Percentiles rank a stretch among this genome's conserved stretches.
These are phyloP conservation scores for Eucommia ulmoides DNA, from an alignment of 257 asterid species.

Conservation along the genomic window DNA sequence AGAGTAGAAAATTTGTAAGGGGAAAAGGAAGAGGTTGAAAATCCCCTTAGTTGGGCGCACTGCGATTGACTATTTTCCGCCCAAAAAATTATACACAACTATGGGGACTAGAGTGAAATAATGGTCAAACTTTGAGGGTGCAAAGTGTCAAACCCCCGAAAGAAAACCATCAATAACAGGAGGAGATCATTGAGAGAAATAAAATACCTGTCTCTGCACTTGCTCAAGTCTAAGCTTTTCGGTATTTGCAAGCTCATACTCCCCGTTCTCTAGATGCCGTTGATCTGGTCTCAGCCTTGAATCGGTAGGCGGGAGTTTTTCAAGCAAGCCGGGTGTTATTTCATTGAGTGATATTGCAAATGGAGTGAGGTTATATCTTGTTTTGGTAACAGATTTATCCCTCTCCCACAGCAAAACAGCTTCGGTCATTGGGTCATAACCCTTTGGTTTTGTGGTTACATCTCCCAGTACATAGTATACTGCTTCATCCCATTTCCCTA, in stretches of 20 bases:
- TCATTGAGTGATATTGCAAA: conserved; percentile 90
- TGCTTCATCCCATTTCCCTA: conserved; percentile 99
- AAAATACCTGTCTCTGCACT: conserved; percentile 85
- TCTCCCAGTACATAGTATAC: conserved; percentile 95
- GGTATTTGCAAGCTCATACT: conserved; percentile 81
- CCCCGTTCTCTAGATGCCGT: conserved; percentile 93
- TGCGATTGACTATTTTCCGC: background rate
- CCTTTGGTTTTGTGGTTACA: conserved; percentile 84
- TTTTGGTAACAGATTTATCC: conserved; percentile 57
- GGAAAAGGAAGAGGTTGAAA: background rate
- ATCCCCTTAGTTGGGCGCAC: background rate
- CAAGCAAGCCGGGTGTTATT: conserved; percentile 60
- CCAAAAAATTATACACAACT: too few species aligned
- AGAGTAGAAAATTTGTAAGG: background rate
- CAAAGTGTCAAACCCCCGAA: background rate
- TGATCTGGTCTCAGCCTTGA: conserved; percentile 96
- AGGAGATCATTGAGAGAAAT: background rate
- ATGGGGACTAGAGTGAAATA: too few species aligned
- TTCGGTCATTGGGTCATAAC: conserved; percentile 94
- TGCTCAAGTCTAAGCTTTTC: conserved; percentile 98
- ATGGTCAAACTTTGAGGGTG: too few species aligned
- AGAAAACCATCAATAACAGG: background rate
- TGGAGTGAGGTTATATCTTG: conserved; percentile 91
- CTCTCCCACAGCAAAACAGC: conserved; percentile 96
- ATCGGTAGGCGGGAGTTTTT: conserved; percentile 87